phyloP scores from a whole-genome alignment of 805 yeast genomes.

The Ogataea wickerhamii region DNA sequence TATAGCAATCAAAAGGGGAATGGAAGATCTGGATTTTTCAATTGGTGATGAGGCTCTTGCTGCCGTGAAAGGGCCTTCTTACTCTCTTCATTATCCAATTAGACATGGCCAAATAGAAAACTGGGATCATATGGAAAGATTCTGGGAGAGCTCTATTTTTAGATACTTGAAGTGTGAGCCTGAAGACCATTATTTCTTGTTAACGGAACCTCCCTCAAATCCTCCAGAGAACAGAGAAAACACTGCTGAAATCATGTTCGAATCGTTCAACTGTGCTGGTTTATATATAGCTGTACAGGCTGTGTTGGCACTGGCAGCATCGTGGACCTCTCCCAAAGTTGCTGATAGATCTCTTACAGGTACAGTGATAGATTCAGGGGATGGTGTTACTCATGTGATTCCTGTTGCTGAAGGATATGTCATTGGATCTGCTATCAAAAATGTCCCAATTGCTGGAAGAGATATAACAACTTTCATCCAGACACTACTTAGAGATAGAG shows the following conservation, averaged over 20 bases:
- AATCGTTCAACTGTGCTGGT: constrained; percentile 98
- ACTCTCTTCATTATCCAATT: constrained; percentile 86
- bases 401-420: constrained; percentile 99
- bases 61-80: constrained; percentile 88
- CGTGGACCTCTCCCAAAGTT: constrained; percentile 97
- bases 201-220: constrained; percentile 97
- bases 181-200: constrained; percentile 91
- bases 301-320: constrained; percentile 95
- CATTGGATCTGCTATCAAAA: constrained; percentile 94
- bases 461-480: constrained; percentile 95
- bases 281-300: constrained; percentile 98
- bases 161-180: constrained; percentile 97
- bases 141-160: constrained; percentile 97
- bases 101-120: constrained; percentile 98
- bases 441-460: constrained; percentile 98
- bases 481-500: constrained; percentile 90
- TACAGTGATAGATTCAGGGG: constrained; percentile 97
- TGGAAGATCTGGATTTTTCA: constrained; percentile 89
- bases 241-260: constrained; percentile 98
- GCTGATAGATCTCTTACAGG: constrained; percentile 95
- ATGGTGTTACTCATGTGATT: constrained; percentile 98
- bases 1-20: constrained; percentile 69
- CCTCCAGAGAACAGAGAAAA: constrained; percentile 99
- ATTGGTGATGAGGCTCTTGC: constrained; percentile 94
- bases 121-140: constrained; percentile 99